A percentile compares a stretch with the other conserved stretches of the same genome.
phyloP scores from a whole-genome alignment of 2,329 filamentous ascomycete genomes.

The Cladobotryum mycophilum region DNA sequence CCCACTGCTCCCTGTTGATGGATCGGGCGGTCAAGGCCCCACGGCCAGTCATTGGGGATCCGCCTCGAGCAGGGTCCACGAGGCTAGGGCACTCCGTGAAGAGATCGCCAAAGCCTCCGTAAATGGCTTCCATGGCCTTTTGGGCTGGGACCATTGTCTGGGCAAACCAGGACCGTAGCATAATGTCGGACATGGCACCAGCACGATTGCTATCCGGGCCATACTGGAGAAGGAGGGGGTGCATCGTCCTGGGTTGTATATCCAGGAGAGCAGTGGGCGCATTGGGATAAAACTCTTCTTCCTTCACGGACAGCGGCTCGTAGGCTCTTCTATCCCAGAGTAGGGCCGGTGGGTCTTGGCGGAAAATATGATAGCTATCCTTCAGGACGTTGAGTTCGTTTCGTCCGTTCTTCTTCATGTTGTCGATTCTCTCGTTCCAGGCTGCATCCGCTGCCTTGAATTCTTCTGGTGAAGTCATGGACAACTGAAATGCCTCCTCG shows the following conservation, averaged over 20 bases:
- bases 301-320: slow-evolving; percentile 58
- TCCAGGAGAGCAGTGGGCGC: slow-evolving; percentile 56
- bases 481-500: slow-evolving; percentile 20
- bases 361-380: slow-evolving; percentile 50
- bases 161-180: slow-evolving; percentile 38
- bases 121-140: slow-evolving; percentile 45
- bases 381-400: slow-evolving; percentile 34
- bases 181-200: slow-evolving; percentile 48
- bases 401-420: slow-evolving; percentile 26
- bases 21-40: slow-evolving; percentile 39
- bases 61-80: slow-evolving; percentile 42
- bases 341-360: slow-evolving; percentile 46
- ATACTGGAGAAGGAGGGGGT: slow-evolving; percentile 41
- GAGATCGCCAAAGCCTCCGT: slow-evolving; percentile 53
- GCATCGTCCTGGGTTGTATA: slow-evolving; percentile 53
- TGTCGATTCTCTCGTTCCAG: slow-evolving; percentile 30
- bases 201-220: slow-evolving; percentile 34
- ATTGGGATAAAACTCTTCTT: slow-evolving; percentile 62
- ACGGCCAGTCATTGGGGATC: slow-evolving; percentile 32
- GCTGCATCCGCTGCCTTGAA: slow-evolving; percentile 24
- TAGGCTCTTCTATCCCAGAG: slow-evolving; percentile 64
- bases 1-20: slow-evolving; percentile 49
- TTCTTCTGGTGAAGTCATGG: slow-evolving; percentile 14
- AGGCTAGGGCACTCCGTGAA: slow-evolving; percentile 42
- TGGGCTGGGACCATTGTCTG: slow-evolving; percentile 37